Conservation (phyloP, 306 rosid species). For the Cucumis sativus region DNA sequence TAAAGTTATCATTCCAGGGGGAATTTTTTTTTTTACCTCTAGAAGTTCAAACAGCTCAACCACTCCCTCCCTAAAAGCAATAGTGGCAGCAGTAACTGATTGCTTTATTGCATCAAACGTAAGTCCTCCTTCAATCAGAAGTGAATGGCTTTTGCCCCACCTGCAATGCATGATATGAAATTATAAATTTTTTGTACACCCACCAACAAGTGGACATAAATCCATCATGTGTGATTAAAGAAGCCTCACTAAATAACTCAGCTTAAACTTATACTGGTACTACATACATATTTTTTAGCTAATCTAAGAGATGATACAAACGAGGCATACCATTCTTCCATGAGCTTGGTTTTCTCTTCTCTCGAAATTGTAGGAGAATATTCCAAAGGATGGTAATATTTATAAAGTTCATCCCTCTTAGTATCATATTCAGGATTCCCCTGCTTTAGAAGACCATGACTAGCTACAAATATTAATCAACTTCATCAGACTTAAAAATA, state of each 20-base stretch:
- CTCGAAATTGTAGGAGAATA: constrained; percentile 57
- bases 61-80: constrained; percentile 94
- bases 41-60: constrained; percentile 62
- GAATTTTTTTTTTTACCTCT: constrained; percentile 37
- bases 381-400: constrained; percentile 76
- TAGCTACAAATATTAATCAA: constrained; percentile 28
- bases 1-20: not conserved
- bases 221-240: not conserved
- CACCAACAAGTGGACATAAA: not conserved
- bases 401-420: constrained; percentile 54
- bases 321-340: constrained; percentile 74
- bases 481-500: not conserved
- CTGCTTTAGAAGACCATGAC: constrained; percentile 86
- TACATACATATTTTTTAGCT: not conserved
- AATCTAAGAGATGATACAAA: not conserved
- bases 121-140: constrained; percentile 85
- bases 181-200: not conserved
- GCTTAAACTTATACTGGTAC: not conserved
- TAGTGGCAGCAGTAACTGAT: constrained; percentile 59
- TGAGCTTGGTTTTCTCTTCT: constrained; percentile 76
- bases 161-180: constrained; percentile 28
- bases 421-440: constrained; percentile 59
- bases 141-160: constrained; percentile 84
- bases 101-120: constrained; percentile 55
- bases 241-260: not conserved